Evolutionary conservation across 768 basidiomycete genomes (phyloP), one percentile per base, ranked within the genome.

Genomic region (Boletus sp.): DNA sequence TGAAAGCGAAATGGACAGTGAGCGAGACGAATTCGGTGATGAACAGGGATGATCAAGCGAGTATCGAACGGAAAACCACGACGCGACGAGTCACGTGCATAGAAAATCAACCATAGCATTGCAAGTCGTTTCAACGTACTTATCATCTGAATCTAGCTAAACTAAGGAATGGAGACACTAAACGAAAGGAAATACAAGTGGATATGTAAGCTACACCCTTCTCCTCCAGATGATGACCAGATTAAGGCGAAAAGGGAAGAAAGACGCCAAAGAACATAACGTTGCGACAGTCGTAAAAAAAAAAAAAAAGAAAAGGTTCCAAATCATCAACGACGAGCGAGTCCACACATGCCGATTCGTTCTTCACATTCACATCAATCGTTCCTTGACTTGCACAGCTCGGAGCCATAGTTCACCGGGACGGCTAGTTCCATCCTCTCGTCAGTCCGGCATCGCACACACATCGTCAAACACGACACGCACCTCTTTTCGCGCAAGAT

Each of bases 401-500:
- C 82, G 61, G 39, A 67, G 61, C 65, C 65, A 67, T 38, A 67
- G 54, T 25, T 68, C 65, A 4, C 65, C 64, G n/a, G 65, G 65
- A 25, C 58, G 65, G 11, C 65, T 66, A 14, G 9, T 9, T 1
- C 2, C 35, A n/a, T 35, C n/a, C 42, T 5, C 5, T 11, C 21
- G 14, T 63, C 40, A 63, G 61, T 19, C 25, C 7, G 4, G 37
- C n/a, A 23, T 35, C 14, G 4, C 40, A 39, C 46, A 19, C 19
- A 29, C 27, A 9, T 4, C 29, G n/a, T 30, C 39, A 39, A 54
- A 46, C 34, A 21, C 30, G 6, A 27, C 15, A 72, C 76, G 15
- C n/a, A 83, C 89, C 89, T 92, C 71, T 80, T 83, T 70, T 89
- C 91, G 47, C 91, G 76, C 63, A 93, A 64, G 48, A 93, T 82